phyloP scores from a whole-genome alignment of 2,329 filamentous ascomycete species.

The Neoscytalidium dimidiatum region DNA sequence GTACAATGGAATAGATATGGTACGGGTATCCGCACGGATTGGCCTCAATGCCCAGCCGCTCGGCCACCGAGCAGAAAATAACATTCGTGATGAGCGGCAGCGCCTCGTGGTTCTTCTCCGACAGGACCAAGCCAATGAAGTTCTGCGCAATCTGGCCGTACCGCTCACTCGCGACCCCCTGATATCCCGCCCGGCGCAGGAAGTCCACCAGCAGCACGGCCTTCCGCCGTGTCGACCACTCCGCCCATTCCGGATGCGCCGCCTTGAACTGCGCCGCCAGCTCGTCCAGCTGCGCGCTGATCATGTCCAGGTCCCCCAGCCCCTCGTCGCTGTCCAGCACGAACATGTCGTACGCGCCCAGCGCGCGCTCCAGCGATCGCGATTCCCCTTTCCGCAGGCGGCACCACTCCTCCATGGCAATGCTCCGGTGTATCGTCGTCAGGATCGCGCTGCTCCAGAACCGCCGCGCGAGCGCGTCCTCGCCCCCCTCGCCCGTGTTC shows the following conservation, averaged over 20 bases:
- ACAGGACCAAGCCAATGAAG: slow-evolving; percentile 80
- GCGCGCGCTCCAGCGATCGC: slow-evolving; percentile 68
- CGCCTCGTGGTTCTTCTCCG: slow-evolving; percentile 71
- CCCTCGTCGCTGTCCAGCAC: slow-evolving; percentile 65
- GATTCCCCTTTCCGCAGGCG: slow-evolving; percentile 54
- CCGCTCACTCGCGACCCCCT: slow-evolving; percentile 69
- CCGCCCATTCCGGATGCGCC: slow-evolving; percentile 55
- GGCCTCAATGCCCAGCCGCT: slow-evolving; percentile 72
- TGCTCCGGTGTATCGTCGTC: slow-evolving; percentile 76
- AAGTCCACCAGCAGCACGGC: slow-evolving; percentile 70
- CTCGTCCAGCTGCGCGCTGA: slow-evolving; percentile 62
- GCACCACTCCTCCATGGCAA: slow-evolving; percentile 78
- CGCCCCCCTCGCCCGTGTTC: slow-evolving; percentile 57
- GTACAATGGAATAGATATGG: slow-evolving; percentile 81
- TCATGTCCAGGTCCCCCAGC: slow-evolving; percentile 70
- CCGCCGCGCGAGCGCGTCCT: slow-evolving; percentile 77
- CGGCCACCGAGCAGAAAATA: slow-evolving; percentile 81
- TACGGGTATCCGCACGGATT: slow-evolving; percentile 79
- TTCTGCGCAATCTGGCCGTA: slow-evolving; percentile 85
- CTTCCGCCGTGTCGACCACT: slow-evolving; percentile 64
- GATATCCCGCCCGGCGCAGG: slow-evolving; percentile 67
- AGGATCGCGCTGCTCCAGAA: slow-evolving; percentile 75
- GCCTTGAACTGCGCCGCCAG: slow-evolving; percentile 60
- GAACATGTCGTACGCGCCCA: slow-evolving; percentile 89
- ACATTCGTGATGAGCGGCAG: slow-evolving; percentile 83